Base-by-base conservation (phyloP, 164 flowering plant species). In the Piper betle region DNA sequence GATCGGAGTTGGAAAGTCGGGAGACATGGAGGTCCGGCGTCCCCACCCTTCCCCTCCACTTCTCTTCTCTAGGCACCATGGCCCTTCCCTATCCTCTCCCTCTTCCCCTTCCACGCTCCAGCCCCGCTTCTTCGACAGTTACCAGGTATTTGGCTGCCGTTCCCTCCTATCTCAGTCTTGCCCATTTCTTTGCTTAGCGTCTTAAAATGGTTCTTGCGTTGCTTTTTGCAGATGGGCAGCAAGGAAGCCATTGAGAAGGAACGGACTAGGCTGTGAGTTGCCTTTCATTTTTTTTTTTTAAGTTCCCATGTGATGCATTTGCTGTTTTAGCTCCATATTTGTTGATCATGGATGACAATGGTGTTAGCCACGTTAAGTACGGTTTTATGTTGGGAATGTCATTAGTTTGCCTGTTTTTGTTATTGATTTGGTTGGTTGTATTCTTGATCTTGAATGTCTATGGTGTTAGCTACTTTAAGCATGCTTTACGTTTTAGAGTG, bases 201-300 rank as follows among this genome's bases (percentile, higher is more conserved):
- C 37, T 38, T 40, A 39, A 41, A 13, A 39, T 16, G 15, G 38
- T 16, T 54, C 48, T 61, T 56, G 59, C 16, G 0, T 17, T n/a
- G 1, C 65, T 11, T 48, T 60, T 65, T 66, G 67, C 81, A 88
- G 95, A 46, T 88, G 53, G 89, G 79, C 33, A 81, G 74, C 72
- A 88, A 88, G 70, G 77, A 57, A 17, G 91, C 89, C 5, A 76
- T 86, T 37, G 78, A 81, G 75, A 88, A 91, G 68, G 96, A 86
- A 71, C 93, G 93, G 2, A 89, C 85, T 62, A 79, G 99, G 61
- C 74, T 93, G 96, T 90, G 78, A 65, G 90, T 72, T 70, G 66
- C 13, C 8, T 53, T 58, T 40, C 19, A 16, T 5, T 41, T 25
- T 59, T 13, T 8, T n/a, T 18, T 20, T 20, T 12, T 18, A 4